These are phyloP conservation scores for Colletotrichum sp. DNA, from an alignment of 2,329 filamentous ascomycete species.

Conservation along the genomic window DNA sequence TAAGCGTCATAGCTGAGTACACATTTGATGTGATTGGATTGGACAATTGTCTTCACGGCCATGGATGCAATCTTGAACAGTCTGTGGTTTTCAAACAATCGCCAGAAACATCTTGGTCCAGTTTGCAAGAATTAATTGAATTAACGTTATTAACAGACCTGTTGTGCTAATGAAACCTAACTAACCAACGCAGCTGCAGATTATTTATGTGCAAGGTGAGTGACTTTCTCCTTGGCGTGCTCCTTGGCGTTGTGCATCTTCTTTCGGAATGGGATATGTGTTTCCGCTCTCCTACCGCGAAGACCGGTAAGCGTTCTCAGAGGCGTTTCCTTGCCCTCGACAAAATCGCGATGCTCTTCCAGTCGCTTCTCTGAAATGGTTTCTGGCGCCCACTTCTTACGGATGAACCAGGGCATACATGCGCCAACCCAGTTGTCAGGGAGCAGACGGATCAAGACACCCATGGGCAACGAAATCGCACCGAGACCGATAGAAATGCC, in stretches of 20 bases:
- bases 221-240: constrained; percentile 23
- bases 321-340: constrained; percentile 28
- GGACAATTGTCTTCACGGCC: not conserved
- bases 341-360: constrained; percentile 19
- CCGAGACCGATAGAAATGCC: constrained; percentile 81
- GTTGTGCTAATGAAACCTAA: not conserved
- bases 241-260: constrained; percentile 32
- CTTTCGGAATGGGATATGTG: constrained; percentile 33
- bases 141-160: not conserved
- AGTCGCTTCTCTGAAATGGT: constrained; percentile 24
- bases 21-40: not conserved
- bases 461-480: constrained; percentile 76
- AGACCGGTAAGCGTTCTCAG: constrained; percentile 34
- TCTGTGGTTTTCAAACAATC: not conserved
- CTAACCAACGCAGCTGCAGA: not conserved
- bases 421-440: constrained; percentile 63
- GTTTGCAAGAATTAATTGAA: not conserved
- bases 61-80: not conserved
- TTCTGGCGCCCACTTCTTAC: constrained; percentile 28
- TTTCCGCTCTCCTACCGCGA: constrained; percentile 31
- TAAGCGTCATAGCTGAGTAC: not conserved
- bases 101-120: not conserved
- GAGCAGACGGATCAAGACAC: constrained; percentile 72
- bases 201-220: not conserved
- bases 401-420: constrained; percentile 31